phyloP scores from a whole-genome alignment of 176 grass and related monocot genomes.

The Oryza meridionalis region DNA sequence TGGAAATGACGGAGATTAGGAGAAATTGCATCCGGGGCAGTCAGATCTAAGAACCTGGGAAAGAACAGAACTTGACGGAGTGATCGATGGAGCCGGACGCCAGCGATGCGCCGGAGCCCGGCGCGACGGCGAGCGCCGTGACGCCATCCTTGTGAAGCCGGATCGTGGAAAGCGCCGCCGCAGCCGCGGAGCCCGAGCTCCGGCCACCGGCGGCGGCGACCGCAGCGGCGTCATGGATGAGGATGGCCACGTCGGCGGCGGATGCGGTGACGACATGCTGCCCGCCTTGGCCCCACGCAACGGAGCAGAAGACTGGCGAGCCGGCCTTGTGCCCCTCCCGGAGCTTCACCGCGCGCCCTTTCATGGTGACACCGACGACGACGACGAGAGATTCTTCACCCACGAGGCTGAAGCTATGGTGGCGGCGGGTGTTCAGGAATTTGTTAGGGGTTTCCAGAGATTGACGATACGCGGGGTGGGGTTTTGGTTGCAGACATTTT shows the following conservation, averaged over 20 bases:
- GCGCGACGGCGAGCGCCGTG: constrained; percentile 76
- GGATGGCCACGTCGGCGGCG: constrained; percentile 56
- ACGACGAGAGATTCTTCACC: not conserved
- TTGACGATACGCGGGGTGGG: not conserved
- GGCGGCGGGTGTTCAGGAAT: not conserved
- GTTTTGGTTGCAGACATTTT: constrained; percentile 18
- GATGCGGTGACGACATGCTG: constrained; percentile 70
- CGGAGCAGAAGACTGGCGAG: constrained; percentile 63
- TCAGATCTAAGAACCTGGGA: constrained; percentile 67
- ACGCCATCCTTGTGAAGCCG: constrained; percentile 86
- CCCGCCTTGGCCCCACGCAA: constrained; percentile 62
- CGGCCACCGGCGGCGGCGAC: constrained; percentile 23
- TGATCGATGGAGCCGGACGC: constrained; percentile 87
- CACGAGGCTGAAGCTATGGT: constrained; percentile 10
- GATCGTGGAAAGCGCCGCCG: constrained; percentile 39
- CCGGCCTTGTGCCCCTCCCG: constrained; percentile 74
- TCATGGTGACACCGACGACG: constrained; percentile 47
- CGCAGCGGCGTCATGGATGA: constrained; percentile 66
- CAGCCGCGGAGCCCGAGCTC: constrained; percentile 17
- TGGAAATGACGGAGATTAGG: not conserved
- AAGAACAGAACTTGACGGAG: constrained; percentile 86
- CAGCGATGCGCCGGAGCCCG: constrained; percentile 50
- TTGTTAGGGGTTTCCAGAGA: not conserved
- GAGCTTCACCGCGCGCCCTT: constrained; percentile 79
- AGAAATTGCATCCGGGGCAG: not conserved